phyloP scores from a whole-genome alignment of 1,284 basidiomycete species.

The Ganoderma leucocontextum region DNA sequence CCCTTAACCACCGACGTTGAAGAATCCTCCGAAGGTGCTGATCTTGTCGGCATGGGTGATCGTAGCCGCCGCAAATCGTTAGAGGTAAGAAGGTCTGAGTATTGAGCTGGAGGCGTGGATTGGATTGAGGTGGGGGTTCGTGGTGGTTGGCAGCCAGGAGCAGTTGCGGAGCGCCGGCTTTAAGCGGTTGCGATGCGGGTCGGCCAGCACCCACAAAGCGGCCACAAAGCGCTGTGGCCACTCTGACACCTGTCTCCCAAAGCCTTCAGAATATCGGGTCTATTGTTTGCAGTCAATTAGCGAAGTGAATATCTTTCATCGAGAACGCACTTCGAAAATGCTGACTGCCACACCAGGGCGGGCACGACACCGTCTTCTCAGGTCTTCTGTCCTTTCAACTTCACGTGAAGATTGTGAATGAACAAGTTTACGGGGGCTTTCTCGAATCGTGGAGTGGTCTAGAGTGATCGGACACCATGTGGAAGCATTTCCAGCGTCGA shows the following conservation, averaged over 20 bases:
- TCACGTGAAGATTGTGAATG: not conserved
- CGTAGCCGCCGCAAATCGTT: not conserved
- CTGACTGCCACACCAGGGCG: not conserved
- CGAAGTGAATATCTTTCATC: not conserved
- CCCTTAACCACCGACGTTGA: not conserved
- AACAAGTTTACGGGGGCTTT: not conserved
- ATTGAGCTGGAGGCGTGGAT: not conserved
- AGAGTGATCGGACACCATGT: not conserved
- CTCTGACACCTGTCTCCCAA: not conserved
- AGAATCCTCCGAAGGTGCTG: not conserved
- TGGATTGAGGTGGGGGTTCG: not conserved
- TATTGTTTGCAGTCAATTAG: not conserved
- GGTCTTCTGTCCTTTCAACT: not conserved
- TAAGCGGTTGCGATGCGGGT: constrained; percentile 1
- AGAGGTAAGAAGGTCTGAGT: not conserved
- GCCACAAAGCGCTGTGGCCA: not conserved
- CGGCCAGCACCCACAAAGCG: not conserved
- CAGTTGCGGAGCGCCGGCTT: not conserved
- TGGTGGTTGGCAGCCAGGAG: not conserved
- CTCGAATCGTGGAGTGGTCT: not conserved
- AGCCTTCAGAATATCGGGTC: not conserved
- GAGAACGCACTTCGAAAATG: not conserved
- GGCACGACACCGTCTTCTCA: not conserved
- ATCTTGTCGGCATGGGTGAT: not conserved
- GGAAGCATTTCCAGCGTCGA: too few species aligned